Base-by-base conservation (phyloP, 495 filamentous ascomycete genomes). In the Xylaria longipes region DNA sequence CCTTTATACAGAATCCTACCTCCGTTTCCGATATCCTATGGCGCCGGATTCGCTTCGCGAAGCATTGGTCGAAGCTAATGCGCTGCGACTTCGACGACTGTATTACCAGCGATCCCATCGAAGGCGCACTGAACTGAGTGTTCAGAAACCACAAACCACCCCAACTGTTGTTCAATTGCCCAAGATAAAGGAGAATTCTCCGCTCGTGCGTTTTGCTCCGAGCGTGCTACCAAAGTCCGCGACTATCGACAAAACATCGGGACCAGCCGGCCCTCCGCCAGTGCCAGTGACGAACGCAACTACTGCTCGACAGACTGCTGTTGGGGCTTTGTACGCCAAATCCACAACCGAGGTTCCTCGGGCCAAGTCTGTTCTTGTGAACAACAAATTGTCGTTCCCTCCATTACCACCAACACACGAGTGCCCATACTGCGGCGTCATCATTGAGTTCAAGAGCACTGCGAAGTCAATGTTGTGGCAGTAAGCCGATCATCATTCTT, bases 391-490 rank as follows among this genome's bases (percentile, higher is more conserved):
- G 72, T 74, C 78, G 71, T 79, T 79, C 68, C 77, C 77, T 74
- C 77, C 78, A 43, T 39, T 77, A 74, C 76, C 78, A 60, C 63
- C 72, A 57, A 74, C 75, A 33, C 65, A 57, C 11, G 43, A 78
- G 69, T 79, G 77, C 71, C 77, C 77, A 74, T 78, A 79, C 74
- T 79, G 77, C 69, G 77, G 77, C 72, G 71, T 78, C 76, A 77
- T 76, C 71, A 31, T 79, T 70, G 74, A 79, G 43, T 78, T 76
- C 61, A 78, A 70, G 54, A 69, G 41, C 54, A 78, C 25, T 72
- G 72, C 68, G 56, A 72, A 65, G 62, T 69, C 74, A 68, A 39
- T 71, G 62, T 48, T 66, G 14, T 66, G 64, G 64, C 22, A 66
- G 64, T 66, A 66, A 66, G 64, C 17, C 9, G 17, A n/a, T 65